Evolutionary conservation across 1,139 yeast species (phyloP), one percentile per base, ranked within the genome.

Genomic region (Hansenula anomala): DNA sequence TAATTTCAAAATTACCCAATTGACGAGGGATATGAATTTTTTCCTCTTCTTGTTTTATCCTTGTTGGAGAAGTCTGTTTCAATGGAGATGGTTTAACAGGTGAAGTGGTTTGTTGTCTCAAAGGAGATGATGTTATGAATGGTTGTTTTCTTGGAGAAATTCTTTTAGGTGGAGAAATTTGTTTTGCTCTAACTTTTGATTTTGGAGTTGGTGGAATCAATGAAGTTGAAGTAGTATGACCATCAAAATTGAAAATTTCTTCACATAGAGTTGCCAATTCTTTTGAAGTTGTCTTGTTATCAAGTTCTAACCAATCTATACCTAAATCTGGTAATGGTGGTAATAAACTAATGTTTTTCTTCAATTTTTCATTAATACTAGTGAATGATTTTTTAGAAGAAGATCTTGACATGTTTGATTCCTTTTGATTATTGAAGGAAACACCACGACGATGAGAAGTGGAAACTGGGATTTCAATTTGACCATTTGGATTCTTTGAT

Each of bases 361-460:
- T 51, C 13, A 32, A 24, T 2, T 30, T 34, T 0, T 32, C 33
- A 15, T 26, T 31, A 7, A 36, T 20, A 15, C 46, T 38, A 14
- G 47, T 22, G 9, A 49, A 30, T 14, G 52, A 48, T 23, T 39
- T 46, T 37, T 37, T 53, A 34, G 58, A 53, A 4, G 54, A 51
- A 2, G 59, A 49, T 36, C 56, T 46, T 18, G 59, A 54, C 22
- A 54, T 29, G n/a, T 37, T 36, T n/a, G 35, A 33, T 10, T 39
- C 42, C 30, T 41, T 20, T 6, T 20, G 51, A 34, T 45, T 50
- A 36, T 53, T 58, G 48, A 65, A 63, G 0, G 69, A 59, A 23
- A 66, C 60, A 13, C 62, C 58, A 46, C 60, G 66, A 40, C 63
- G 64, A 36, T 53, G 61, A 2, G 68, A 59, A 17, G 58, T 55